A percentile compares a stretch with the other conserved stretches of the same genome.
Conservation (phyloP, 257 asterid species). For the Scutellaria galericulata region DNA sequence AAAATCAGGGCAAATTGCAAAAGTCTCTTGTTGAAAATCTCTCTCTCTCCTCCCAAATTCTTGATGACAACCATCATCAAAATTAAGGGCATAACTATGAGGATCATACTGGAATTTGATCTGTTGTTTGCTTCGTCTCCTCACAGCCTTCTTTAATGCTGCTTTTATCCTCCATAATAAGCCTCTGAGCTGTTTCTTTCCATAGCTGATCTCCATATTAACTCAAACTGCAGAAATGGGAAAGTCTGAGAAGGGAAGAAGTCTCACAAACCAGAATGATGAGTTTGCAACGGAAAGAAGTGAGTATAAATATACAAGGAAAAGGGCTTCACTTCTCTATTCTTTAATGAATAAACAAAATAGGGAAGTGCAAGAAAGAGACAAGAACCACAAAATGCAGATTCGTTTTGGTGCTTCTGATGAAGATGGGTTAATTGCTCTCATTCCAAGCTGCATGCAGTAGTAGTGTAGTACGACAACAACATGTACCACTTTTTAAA, state of each 20-base stretch:
- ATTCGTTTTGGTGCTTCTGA: conserved; percentile 35
- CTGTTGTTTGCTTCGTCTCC: conserved; percentile 39
- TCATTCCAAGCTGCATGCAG: conserved; percentile 29
- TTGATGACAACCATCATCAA: conserved; percentile 59
- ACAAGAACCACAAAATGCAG: conserved; percentile 32
- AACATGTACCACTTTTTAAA: neutral
- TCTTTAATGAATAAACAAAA: conserved; percentile 4
- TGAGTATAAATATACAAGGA: neutral
- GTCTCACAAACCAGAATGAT: neutral
- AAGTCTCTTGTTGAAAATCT: conserved; percentile 22
- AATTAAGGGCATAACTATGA: conserved; percentile 74
- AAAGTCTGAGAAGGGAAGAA: neutral
- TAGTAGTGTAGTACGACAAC: neutral
- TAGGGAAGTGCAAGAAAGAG: conserved; percentile 20
- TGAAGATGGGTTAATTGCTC: conserved; percentile 33
- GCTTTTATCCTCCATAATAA: conserved; percentile 55
- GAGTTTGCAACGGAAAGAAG: neutral
- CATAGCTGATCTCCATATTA: neutral
- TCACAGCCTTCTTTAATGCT: conserved; percentile 51
- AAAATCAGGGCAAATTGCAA: conserved; percentile 21
- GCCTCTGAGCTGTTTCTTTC: conserved; percentile 53
- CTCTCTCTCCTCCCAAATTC: conserved; percentile 25
- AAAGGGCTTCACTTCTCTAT: neutral
- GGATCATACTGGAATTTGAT: conserved; percentile 68
- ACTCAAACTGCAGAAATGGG: conserved; percentile 9